A percentile compares a stretch with the other conserved stretches of the same genome.
Conservation (phyloP, 2,329 filamentous ascomycete species). For the Ophiocordyceps robertsii region DNA sequence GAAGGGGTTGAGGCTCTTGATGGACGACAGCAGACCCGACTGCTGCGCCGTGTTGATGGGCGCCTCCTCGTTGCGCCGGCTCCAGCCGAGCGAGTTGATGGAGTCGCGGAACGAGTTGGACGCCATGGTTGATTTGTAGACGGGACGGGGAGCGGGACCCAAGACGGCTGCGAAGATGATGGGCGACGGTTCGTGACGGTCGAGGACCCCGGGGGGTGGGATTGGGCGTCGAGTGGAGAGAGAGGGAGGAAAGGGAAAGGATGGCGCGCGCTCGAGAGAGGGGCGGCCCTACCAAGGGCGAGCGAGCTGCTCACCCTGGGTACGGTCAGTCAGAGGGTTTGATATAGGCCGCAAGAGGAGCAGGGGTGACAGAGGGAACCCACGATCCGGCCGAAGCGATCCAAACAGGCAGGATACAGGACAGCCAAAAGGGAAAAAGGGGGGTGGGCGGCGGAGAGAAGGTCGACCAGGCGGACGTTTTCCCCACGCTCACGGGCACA, state of each 20-base stretch:
- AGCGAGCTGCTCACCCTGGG: constrained; percentile 4
- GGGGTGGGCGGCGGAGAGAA: constrained; percentile 2
- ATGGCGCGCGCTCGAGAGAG: background rate
- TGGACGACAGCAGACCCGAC: constrained; percentile 63
- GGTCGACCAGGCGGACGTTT: constrained; percentile 4
- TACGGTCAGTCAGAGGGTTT: constrained; percentile 8
- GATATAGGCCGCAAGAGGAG: constrained; percentile 1
- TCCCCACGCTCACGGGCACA: constrained; percentile 8
- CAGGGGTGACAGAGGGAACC: constrained; percentile 3
- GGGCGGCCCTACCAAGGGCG: background rate
- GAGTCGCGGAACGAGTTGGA: constrained; percentile 84
- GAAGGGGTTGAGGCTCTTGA: constrained; percentile 83
- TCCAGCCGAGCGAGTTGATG: constrained; percentile 91
- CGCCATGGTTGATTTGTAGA: constrained; percentile 47
- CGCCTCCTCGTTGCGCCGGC: constrained; percentile 70
- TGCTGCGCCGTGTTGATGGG: constrained; percentile 58
- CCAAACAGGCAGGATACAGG: constrained; percentile 1
- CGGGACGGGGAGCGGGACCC: background rate
- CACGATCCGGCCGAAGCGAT: constrained; percentile 1
- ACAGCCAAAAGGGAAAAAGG: background rate
- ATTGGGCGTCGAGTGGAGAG: constrained; percentile 1
- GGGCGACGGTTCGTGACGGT: background rate
- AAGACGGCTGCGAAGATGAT: constrained; percentile 8
- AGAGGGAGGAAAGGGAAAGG: constrained; percentile 1
- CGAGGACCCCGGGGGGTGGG: background rate